Evolutionary conservation across 1,284 basidiomycete genomes (phyloP).

Genomic region (Melampsora americana): DNA sequence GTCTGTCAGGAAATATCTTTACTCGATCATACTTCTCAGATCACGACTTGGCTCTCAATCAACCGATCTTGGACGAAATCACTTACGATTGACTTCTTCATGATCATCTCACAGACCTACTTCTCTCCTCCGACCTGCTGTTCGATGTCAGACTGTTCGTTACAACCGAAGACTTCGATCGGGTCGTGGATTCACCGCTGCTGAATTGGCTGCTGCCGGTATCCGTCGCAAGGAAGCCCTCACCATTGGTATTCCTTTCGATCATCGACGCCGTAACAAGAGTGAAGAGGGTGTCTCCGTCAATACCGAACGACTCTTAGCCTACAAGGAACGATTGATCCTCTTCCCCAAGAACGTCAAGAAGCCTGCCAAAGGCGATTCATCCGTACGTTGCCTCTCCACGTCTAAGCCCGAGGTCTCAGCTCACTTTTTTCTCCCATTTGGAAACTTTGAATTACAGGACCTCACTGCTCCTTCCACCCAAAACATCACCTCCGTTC

Average conservation of each 20-base stretch:
- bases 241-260: conserved; percentile 89
- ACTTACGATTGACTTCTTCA: conserved; percentile 15
- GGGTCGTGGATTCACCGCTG: conserved; percentile 92
- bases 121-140: conserved; percentile 88
- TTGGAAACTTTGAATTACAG: conserved; percentile 63
- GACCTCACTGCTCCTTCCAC: conserved; percentile 78
- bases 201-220: conserved; percentile 94
- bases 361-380: conserved; percentile 94
- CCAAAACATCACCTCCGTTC: conserved; percentile 58
- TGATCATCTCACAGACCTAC: conserved; percentile 62
- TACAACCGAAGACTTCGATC: conserved; percentile 99
- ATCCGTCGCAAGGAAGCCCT: conserved; percentile 90
- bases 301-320: conserved; percentile 91
- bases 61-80: neutral
- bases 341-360: conserved; percentile 94
- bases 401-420: too few species aligned
- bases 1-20: conserved; percentile 44
- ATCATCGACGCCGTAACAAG: conserved; percentile 94
- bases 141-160: conserved; percentile 91
- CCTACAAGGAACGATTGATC: conserved; percentile 73
- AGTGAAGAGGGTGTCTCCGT: conserved; percentile 94
- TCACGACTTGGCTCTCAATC: too few species aligned
- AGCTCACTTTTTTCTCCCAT: conserved; percentile 7
- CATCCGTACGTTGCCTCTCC: conserved; percentile 67
- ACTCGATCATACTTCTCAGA: too few species aligned